These are phyloP conservation scores for Leccinum subgranulosum DNA, from an alignment of 768 basidiomycete species.

Conservation along the genomic window DNA sequence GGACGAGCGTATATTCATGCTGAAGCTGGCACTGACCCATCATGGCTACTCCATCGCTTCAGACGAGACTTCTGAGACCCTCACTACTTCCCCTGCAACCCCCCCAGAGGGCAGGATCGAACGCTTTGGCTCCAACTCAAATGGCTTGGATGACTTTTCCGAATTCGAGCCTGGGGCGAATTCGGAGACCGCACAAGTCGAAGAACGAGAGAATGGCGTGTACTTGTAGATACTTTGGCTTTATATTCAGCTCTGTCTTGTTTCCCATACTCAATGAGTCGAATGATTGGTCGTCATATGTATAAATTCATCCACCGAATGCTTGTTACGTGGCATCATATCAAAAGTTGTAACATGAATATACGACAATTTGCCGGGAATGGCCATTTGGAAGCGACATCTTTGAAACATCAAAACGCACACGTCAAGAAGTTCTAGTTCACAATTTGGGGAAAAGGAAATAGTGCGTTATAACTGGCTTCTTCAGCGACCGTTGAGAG, in stretches of 20 bases:
- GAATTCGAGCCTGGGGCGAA: not conserved
- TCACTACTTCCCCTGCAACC: not conserved
- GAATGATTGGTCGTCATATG: not conserved
- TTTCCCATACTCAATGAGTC: not conserved
- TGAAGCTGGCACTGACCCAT: constrained; percentile 60
- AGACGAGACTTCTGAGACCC: constrained; percentile 4
- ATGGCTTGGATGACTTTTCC: constrained; percentile 11
- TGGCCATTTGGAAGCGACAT: not conserved
- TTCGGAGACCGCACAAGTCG: not conserved
- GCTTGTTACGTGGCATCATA: constrained; percentile 1
- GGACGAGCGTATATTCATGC: constrained; percentile 69
- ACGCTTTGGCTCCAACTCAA: constrained; percentile 7
- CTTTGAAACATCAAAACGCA: not conserved
- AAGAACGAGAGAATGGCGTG: constrained; percentile 18
- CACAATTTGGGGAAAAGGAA: not conserved
- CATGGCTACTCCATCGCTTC: constrained; percentile 51
- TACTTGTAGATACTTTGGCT: constrained; percentile 23
- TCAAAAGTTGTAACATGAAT: not conserved
- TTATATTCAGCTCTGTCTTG: not conserved
- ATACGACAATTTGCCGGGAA: not conserved
- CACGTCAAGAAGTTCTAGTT: not conserved
- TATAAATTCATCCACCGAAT: not conserved
- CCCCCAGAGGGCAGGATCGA: not conserved
- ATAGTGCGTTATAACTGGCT: not conserved
- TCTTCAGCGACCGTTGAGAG: not conserved